Conservation (phyloP, 768 basidiomycete genomes). For the Clathrus columnatus region DNA sequence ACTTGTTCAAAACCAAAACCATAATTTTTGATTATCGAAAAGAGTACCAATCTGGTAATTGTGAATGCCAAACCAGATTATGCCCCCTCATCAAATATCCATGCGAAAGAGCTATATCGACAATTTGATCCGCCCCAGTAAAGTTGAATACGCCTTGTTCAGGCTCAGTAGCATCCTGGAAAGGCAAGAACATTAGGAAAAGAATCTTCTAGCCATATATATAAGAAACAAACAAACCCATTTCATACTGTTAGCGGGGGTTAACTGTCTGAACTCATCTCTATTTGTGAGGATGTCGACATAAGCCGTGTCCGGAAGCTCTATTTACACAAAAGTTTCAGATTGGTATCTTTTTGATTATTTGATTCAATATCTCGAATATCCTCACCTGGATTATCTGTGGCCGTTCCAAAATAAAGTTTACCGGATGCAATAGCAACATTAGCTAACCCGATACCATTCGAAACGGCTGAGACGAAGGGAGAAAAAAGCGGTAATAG, state of each 20-base stretch:
- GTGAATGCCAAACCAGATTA: background rate
- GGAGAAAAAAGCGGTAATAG: background rate
- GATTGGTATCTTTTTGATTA: slow-evolving; percentile 24
- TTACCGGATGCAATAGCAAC: slow-evolving; percentile 33
- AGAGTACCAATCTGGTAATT: background rate
- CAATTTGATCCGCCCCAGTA: slow-evolving; percentile 10
- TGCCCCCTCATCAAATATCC: slow-evolving; percentile 38
- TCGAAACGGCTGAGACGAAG: background rate
- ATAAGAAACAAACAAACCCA: slow-evolving; percentile 33
- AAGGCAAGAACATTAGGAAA: background rate
- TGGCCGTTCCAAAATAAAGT: slow-evolving; percentile 42
- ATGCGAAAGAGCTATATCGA: slow-evolving; percentile 26
- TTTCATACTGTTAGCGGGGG: slow-evolving; percentile 48
- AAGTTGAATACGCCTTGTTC: slow-evolving; percentile 11
- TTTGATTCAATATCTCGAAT: slow-evolving; percentile 10
- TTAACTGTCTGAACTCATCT: slow-evolving; percentile 33
- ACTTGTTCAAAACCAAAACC: too few relatives aligned
- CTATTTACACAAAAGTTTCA: slow-evolving; percentile 12
- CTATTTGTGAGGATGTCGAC: slow-evolving; percentile 31
- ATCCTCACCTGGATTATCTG: slow-evolving; percentile 30
- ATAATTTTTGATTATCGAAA: background rate
- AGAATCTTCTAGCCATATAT: too few relatives aligned
- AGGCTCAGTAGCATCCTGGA: slow-evolving; percentile 12
- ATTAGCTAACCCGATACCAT: slow-evolving; percentile 23
- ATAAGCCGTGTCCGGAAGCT: slow-evolving; percentile 32